Evolutionary conservation across 495 filamentous ascomycete genomes (phyloP).

Genomic region (Penicillium crystallinum): DNA sequence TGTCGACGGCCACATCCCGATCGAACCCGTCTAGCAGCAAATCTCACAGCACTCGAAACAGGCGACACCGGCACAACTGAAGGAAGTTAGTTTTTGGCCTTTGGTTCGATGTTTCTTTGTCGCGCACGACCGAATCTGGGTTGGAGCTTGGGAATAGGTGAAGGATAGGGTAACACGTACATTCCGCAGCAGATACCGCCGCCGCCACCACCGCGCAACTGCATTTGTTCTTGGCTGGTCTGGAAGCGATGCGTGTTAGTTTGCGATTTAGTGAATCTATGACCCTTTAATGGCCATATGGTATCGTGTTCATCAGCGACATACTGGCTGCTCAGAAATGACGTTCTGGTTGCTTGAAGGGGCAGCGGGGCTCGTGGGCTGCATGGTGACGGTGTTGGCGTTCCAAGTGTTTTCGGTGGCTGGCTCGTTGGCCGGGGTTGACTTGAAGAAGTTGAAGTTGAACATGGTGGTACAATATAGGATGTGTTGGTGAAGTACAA

Average conservation of each 20-base stretch:
- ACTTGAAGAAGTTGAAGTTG: conserved; percentile 39
- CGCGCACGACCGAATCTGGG: background rate
- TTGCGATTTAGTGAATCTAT: background rate
- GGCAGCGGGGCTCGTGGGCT: conserved; percentile 35
- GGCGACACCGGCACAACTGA: conserved; percentile 39
- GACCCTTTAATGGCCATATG: background rate
- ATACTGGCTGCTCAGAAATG: conserved; percentile 37
- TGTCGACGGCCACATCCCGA: background rate
- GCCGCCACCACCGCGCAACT: conserved; percentile 40
- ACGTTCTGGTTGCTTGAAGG: conserved; percentile 24
- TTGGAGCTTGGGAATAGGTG: background rate
- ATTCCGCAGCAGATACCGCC: conserved; percentile 43
- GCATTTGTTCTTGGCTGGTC: conserved; percentile 35
- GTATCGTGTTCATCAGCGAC: background rate
- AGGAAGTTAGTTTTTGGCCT: conserved; percentile 7
- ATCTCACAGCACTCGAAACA: conserved; percentile 45
- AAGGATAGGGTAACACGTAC: conserved; percentile 22
- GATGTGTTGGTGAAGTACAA: background rate
- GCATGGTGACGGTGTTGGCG: conserved; percentile 37
- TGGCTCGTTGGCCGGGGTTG: conserved; percentile 26
- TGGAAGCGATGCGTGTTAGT: conserved; percentile 10
- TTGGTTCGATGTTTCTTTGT: background rate
- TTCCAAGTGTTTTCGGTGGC: conserved; percentile 27
- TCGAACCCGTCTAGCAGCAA: conserved; percentile 34
- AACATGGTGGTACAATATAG: conserved; percentile 19